Base-by-base conservation (phyloP, 2,329 filamentous ascomycete species). In the Ceratocystis alfenasii region DNA sequence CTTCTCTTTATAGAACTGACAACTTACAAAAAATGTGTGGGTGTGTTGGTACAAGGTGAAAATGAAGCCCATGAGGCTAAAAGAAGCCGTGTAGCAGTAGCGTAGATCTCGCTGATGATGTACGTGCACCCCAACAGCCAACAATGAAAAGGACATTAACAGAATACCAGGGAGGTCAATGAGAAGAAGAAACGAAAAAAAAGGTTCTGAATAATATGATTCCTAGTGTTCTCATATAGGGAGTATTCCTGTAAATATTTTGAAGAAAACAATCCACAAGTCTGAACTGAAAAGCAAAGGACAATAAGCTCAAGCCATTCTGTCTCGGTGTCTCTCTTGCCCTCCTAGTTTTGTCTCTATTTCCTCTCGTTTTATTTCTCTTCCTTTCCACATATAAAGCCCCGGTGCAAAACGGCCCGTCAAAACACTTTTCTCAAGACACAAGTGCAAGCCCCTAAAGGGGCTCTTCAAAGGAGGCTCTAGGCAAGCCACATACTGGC, bases 241-340 rank as follows among this genome's bases (percentile, higher is more conserved):
- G 53, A 33, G 53, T 25, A 33, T 33, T 30, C 4, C 10, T 33
- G 53, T 30, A 33, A 6, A n/a, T 17, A 59, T 30, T 30, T 17
- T 59, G 28, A 59, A 59, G 53, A 59, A 59, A 30, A 25, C 28
- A 36, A 30, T 59, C 53, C 53, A 59, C 48, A 25, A 12, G 48
- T 12, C 48, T 15, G 48, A 15, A 53, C 20, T 53, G 20, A 50
- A 22, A 36, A 48, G 62, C 25, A 57, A 57, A 57, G 28, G 53
- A 59, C 30, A 55, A 63, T 53, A 50, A 36, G 25, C 25, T 33
- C 30, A 41, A 36, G 62, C 41, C 62, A 45, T 45, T 17, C 25
- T 25, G 48, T 63, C n/a, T 63, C 45, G 44, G 44, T 53, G 44
- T 63, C n/a, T 63, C 25, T 50, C 53, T 63, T 41, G 30, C 53